Evolutionary conservation across 1,284 basidiomycete genomes (phyloP), one percentile per base, ranked within the genome.

Genomic region (Trametes hirsuta): DNA sequence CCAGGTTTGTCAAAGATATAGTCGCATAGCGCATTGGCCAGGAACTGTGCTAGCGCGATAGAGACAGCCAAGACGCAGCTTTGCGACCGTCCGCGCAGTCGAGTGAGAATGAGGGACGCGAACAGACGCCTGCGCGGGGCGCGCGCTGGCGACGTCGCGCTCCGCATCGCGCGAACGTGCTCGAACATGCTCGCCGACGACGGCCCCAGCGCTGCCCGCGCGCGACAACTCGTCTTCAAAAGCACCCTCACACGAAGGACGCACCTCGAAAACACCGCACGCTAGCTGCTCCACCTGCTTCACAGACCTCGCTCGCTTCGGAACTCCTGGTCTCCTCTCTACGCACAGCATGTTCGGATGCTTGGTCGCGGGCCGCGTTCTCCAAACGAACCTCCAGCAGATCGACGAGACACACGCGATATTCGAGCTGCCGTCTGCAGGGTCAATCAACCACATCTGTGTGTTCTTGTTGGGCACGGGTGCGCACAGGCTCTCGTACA

Each of bases 401-500:
- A 79, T 93, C 54, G 90, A 95, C 72, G 90, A 93, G 47, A 94
- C 92, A 0, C 93, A 94, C 69, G 94, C 93, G 37, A 79, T 89
- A 22, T 95, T 96, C 70, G 86, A 91, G 69, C 81, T 97, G 6
- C 84, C 87, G 1, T 79, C 83, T 25, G 93, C 93, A 0, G 85
- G 85, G 61, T 83, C 85, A 18, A 91, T 97, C 68, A 96, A 97
- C 70, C 95, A 97, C 71, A 76, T 97, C 47, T 94, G 91, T 47
- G 92, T 97, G 2, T 97, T 97, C 73, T 77, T 97, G 11, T 76
- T 94, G 2, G 95, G 94, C 24, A 90, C 89, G 44, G 81, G 93
- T 93, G 61, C 60, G 84, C 75, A n/a, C 34, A 34, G 36, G 25
- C 21, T 25, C 22, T 42, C 45, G 40, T 45, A 53, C 21, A 30